Evolutionary conservation across 345 rosid species (phyloP).

Genomic region (Populus simonii): DNA sequence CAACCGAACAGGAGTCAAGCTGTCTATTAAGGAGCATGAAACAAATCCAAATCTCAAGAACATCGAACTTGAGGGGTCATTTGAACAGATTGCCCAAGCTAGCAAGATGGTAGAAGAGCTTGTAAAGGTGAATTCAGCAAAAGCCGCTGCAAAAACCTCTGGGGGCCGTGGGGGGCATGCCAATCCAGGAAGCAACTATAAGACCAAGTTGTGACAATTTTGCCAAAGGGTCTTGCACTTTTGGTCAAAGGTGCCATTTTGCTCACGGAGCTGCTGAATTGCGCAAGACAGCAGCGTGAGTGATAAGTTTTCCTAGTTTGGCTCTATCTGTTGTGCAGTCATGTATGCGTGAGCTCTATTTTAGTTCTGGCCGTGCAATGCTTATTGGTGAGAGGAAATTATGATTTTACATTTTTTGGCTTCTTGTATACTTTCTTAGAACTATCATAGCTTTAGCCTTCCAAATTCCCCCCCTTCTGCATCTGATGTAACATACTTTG

Average conservation of each 20-base stretch:
- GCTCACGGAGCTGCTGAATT: conserved; percentile 89
- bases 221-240: conserved; percentile 73
- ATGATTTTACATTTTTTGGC: background rate
- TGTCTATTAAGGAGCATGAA: conserved; percentile 73
- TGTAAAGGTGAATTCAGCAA: too few species aligned
- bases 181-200: conserved; percentile 55
- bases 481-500: background rate
- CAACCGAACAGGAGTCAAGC: conserved; percentile 72
- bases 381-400: background rate
- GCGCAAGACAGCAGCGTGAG: conserved; percentile 41
- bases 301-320: background rate
- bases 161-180: background rate
- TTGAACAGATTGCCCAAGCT: conserved; percentile 82
- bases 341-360: background rate
- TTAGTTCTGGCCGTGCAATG: too few species aligned
- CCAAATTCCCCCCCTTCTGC: background rate
- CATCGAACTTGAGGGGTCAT: conserved; percentile 80
- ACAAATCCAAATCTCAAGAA: conserved; percentile 57
- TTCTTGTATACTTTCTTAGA: background rate
- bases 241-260: conserved; percentile 89
- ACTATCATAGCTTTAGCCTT: background rate
- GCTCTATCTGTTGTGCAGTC: conserved; percentile 17
- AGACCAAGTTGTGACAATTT: conserved; percentile 77
- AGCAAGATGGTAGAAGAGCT: conserved; percentile 69
- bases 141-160: too few species aligned